Conservation (phyloP, 371 early-diverging fungal species). For the Mortierella sp. region DNA sequence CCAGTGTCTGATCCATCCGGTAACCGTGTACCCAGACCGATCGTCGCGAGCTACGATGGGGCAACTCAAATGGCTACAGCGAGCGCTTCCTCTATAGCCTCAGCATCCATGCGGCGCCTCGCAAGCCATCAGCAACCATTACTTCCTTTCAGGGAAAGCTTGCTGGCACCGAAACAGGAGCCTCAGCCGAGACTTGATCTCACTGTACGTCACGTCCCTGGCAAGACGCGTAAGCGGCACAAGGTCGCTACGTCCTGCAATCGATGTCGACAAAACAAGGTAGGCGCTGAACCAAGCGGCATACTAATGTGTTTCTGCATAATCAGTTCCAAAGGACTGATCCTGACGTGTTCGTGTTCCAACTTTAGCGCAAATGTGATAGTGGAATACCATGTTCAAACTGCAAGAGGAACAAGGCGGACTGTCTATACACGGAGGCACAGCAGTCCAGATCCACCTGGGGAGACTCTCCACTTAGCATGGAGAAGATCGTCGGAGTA, state of each 20-base stretch:
- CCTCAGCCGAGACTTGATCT: slow-evolving; percentile 24
- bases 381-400: slow-evolving; percentile 53
- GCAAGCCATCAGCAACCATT: slow-evolving; percentile 18
- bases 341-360: not conserved
- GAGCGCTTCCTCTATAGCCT: not conserved
- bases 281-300: slow-evolving; percentile 1
- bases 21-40: not conserved
- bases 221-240: slow-evolving; percentile 49
- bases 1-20: slow-evolving; percentile 19
- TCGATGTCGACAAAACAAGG: slow-evolving; percentile 54
- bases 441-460: slow-evolving; percentile 50
- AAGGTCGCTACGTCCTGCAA: slow-evolving; percentile 54
- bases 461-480: slow-evolving; percentile 48
- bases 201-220: slow-evolving; percentile 21
- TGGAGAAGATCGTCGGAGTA: slow-evolving; percentile 41
- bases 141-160: slow-evolving; percentile 26
- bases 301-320: too few species aligned
- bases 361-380: slow-evolving; percentile 45
- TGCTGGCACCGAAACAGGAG: slow-evolving; percentile 14
- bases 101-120: slow-evolving; percentile 5
- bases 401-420: slow-evolving; percentile 46
- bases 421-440: slow-evolving; percentile 52
- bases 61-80: not conserved
- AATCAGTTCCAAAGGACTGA: too few species aligned
- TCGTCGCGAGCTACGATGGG: not conserved